These are phyloP conservation scores for Alopecurus myosuroides DNA, from an alignment of 176 grass and related monocot genomes.

Conservation along the genomic window DNA sequence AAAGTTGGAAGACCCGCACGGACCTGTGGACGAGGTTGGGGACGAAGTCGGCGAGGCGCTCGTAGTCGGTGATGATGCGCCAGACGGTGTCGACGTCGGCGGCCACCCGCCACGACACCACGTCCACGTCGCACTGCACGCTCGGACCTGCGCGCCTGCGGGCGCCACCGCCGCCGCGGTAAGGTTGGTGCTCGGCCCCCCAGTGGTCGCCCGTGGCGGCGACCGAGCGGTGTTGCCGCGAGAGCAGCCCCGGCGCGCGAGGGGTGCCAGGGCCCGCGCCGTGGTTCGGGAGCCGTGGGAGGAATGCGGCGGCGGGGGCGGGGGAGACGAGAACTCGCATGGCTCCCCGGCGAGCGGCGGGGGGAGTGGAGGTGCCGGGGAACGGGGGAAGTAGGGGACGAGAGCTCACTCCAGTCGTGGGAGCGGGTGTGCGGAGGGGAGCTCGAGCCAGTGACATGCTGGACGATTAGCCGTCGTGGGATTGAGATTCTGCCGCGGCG, in stretches of 20 bases:
- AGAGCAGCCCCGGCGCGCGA: constrained; percentile 22
- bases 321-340: constrained; percentile 35
- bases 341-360: too few species aligned
- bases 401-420: too few species aligned
- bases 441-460: too few species aligned
- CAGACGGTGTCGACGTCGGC: constrained; percentile 82
- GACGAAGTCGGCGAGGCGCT: constrained; percentile 83
- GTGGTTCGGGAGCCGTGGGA: neutral
- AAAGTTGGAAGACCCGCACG: too few species aligned
- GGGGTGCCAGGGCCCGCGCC: neutral
- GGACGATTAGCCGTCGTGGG: too few species aligned
- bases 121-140: constrained; percentile 80
- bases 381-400: too few species aligned
- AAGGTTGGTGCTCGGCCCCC: neutral
- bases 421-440: too few species aligned
- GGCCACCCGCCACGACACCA: constrained; percentile 84
- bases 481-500: too few species aligned
- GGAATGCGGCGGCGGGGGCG: constrained; percentile 17
- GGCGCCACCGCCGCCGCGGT: neutral
- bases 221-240: neutral
- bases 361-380: too few species aligned
- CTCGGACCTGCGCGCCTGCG: neutral
- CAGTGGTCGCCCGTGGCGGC: constrained; percentile 28
- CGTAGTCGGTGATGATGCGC: constrained; percentile 92
- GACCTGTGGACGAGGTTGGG: constrained; percentile 93